These are phyloP conservation scores for Lachancea sp. DNA, from an alignment of 805 yeast species.

Conservation along the genomic window DNA sequence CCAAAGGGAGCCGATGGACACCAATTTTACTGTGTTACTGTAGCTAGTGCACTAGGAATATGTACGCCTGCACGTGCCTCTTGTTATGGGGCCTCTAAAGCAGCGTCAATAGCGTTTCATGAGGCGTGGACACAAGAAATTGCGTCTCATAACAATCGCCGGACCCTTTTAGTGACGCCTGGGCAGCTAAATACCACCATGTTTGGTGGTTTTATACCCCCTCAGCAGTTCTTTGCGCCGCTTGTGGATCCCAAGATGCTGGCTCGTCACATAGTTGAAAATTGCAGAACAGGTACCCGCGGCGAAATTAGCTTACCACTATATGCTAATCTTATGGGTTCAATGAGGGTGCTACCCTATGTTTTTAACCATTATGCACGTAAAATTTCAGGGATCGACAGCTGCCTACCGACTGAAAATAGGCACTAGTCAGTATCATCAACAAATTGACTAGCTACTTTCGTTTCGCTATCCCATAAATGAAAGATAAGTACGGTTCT, in stretches of 20 bases:
- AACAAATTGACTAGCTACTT: not conserved
- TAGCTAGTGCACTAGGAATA: constrained; percentile 75
- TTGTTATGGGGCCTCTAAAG: constrained; percentile 82
- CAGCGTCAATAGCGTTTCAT: constrained; percentile 76
- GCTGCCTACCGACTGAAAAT: constrained; percentile 27
- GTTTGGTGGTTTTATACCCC: constrained; percentile 73
- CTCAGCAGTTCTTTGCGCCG: constrained; percentile 72
- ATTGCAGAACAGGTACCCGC: constrained; percentile 54
- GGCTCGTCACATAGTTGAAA: constrained; percentile 48
- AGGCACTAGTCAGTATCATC: no score
- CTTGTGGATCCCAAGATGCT: constrained; percentile 54
- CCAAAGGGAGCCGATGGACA: constrained; percentile 46
- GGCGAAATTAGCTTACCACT: constrained; percentile 69
- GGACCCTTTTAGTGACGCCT: constrained; percentile 70
- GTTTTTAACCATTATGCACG: constrained; percentile 40
- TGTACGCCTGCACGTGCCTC: constrained; percentile 71
- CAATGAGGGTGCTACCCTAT: constrained; percentile 65
- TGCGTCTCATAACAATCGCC: constrained; percentile 42
- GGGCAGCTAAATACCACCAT: constrained; percentile 75
- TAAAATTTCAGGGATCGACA: constrained; percentile 62
- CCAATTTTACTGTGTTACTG: constrained; percentile 69
- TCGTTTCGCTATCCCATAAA: not conserved
- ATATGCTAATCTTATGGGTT: constrained; percentile 65
- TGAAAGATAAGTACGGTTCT: not conserved
- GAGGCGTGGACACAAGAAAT: constrained; percentile 75